phyloP scores from a whole-genome alignment of 768 basidiomycete species.

The Xerocomellus intermedius region DNA sequence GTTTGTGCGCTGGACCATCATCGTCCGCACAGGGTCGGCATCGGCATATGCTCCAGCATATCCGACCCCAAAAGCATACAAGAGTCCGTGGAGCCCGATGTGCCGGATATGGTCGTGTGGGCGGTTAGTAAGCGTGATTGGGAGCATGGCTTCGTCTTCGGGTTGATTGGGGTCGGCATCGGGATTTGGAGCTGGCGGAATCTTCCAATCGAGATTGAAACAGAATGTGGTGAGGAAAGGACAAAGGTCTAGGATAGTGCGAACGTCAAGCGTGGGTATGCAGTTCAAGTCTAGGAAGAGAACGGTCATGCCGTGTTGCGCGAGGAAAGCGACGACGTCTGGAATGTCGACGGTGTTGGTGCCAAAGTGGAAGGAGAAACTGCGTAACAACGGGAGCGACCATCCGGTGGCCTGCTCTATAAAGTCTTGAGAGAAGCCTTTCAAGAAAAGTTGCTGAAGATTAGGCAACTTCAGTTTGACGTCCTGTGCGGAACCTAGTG shows the following conservation, averaged over 20 bases:
- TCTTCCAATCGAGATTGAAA: constrained; percentile 77
- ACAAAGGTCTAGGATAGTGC: constrained; percentile 60
- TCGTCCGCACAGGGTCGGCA: constrained; percentile 43
- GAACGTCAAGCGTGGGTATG: constrained; percentile 54
- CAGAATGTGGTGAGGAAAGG: constrained; percentile 59
- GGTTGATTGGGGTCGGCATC: constrained; percentile 15
- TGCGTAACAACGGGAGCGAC: constrained; percentile 59
- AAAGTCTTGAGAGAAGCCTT: constrained; percentile 61
- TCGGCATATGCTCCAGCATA: constrained; percentile 43
- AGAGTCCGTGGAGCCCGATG: constrained; percentile 68
- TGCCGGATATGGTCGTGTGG: constrained; percentile 58
- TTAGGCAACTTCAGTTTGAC: constrained; percentile 51
- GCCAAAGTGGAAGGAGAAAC: constrained; percentile 53
- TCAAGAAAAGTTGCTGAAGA: constrained; percentile 62
- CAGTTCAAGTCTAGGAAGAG: constrained; percentile 66
- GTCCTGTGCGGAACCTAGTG: constrained; percentile 60
- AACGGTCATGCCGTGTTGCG: constrained; percentile 54
- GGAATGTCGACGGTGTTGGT: constrained; percentile 45
- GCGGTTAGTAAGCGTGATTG: constrained; percentile 41
- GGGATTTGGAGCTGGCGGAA: constrained; percentile 27
- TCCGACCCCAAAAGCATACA: constrained; percentile 68
- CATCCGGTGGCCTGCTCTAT: constrained; percentile 69
- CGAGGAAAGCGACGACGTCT: constrained; percentile 59
- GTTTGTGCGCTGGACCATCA: constrained; percentile 53
- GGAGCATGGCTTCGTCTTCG: constrained; percentile 33